phyloP scores from a whole-genome alignment of 169 alveolate genomes.

The Plasmodium gallinaceum region DNA sequence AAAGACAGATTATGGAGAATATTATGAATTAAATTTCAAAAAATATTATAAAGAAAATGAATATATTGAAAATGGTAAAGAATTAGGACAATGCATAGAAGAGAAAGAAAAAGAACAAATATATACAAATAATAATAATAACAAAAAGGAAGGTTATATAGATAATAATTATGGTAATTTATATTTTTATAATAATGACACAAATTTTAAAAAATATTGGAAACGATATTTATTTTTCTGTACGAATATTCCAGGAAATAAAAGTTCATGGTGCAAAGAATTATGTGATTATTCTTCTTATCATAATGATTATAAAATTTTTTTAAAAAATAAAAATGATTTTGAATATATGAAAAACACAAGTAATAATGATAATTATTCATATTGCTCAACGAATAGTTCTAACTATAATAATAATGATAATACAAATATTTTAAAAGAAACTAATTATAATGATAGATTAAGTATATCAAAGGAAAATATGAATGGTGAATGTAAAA shows the following conservation, averaged over 20 bases:
- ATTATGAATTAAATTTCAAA: conserved; percentile 41
- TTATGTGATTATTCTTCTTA: conserved; percentile 65
- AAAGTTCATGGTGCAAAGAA: conserved; percentile 64
- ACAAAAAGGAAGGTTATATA: conserved; percentile 13
- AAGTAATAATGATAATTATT: background rate
- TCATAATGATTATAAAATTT: conserved; percentile 19
- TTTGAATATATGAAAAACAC: background rate
- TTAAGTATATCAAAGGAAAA: background rate
- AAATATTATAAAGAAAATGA: conserved; percentile 5
- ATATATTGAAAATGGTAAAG: background rate
- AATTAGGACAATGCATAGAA: background rate
- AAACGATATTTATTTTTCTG: conserved; percentile 74
- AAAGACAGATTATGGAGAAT: conserved; percentile 47
- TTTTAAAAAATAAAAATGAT: conserved; percentile 52
- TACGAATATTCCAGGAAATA: conserved; percentile 68
- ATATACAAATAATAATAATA: background rate
- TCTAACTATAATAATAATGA: background rate
- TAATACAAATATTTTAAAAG: background rate
- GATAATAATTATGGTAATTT: conserved; percentile 2
- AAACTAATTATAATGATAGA: background rate
- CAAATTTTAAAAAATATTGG: conserved; percentile 64
- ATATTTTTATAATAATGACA: conserved; percentile 17
- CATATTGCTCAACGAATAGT: background rate
- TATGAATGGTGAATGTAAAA: background rate
- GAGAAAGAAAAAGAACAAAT: background rate